phyloP scores from a whole-genome alignment of 352 stramenopile species.

The Thalassiosira ordinaria region DNA sequence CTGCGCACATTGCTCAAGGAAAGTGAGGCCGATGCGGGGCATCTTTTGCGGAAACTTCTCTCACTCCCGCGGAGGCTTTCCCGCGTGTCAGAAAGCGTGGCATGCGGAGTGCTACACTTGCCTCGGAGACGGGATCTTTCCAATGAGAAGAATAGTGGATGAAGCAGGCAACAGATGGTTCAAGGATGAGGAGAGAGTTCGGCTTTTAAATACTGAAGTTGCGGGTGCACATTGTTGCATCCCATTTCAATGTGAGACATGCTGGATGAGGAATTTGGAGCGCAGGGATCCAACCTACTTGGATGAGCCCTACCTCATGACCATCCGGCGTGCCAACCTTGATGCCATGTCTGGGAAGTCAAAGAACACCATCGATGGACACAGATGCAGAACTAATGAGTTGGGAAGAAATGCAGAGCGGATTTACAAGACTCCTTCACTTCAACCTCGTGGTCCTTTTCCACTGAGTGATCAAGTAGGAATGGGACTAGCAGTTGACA shows the following conservation, averaged over 20 bases:
- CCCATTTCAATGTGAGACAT: slow-evolving; percentile 13
- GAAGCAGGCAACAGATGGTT: not conserved
- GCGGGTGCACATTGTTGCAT: not conserved
- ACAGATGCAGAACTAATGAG: not conserved
- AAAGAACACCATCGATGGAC: slow-evolving; percentile 1
- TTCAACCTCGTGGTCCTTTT: slow-evolving; percentile 20
- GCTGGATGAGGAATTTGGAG: slow-evolving; percentile 16
- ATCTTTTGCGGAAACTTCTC: slow-evolving; percentile 66
- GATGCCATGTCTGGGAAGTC: slow-evolving; percentile 35
- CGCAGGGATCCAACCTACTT: not conserved
- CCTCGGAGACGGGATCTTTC: not conserved
- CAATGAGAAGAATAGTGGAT: not conserved
- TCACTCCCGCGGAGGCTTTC: slow-evolving; percentile 8
- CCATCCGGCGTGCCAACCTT: slow-evolving; percentile 44
- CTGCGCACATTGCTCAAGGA: slow-evolving; percentile 26
- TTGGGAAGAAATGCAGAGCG: not conserved
- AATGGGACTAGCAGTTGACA: slow-evolving; percentile 51
- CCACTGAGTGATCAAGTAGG: slow-evolving; percentile 20
- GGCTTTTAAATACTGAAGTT: not conserved
- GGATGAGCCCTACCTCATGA: slow-evolving; percentile 22
- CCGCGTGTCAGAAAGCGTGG: slow-evolving; percentile 23
- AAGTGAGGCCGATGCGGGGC: slow-evolving; percentile 16
- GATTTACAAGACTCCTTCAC: slow-evolving; percentile 22
- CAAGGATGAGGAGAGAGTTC: not conserved
- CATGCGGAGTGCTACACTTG: slow-evolving; percentile 35